Percentiles rank a stretch among this genome's conserved stretches.
phyloP scores from a whole-genome alignment of 2,329 filamentous ascomycete genomes.

The Chaetothyriales sp. region DNA sequence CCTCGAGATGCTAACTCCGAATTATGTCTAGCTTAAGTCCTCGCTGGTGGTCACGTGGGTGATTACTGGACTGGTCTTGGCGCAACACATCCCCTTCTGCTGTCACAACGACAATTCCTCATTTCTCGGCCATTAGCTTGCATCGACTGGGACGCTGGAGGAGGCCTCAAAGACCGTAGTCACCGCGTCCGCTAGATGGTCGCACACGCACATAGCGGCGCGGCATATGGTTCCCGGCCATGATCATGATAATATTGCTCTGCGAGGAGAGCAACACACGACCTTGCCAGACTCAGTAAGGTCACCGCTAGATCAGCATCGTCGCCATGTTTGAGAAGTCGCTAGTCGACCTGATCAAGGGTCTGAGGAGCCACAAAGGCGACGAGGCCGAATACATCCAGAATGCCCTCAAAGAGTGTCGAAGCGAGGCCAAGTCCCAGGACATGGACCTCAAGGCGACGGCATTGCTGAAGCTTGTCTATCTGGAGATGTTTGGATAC shows the following conservation, averaged over 20 bases:
- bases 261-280: neutral
- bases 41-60: neutral
- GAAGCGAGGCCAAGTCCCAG: constrained; percentile 75
- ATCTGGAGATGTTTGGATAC: constrained; percentile 97
- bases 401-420: constrained; percentile 86
- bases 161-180: neutral
- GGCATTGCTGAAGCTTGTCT: constrained; percentile 85
- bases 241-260: neutral
- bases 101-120: neutral
- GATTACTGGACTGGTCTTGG: neutral
- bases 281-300: neutral
- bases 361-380: constrained; percentile 87
- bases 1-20: too few relatives aligned
- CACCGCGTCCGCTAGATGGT: neutral
- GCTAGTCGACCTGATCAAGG: constrained; percentile 94
- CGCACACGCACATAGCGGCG: neutral
- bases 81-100: neutral
- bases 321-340: constrained; percentile 88
- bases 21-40: too few relatives aligned
- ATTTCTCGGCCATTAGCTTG: neutral
- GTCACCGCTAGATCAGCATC: neutral
- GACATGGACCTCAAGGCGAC: constrained; percentile 98
- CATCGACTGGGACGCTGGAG: neutral
- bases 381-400: constrained; percentile 92
- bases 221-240: neutral